Evolutionary conservation across 2,329 filamentous ascomycete genomes (phyloP), one percentile per base, ranked within the genome.

Genomic region (Claviceps quebecensis): DNA sequence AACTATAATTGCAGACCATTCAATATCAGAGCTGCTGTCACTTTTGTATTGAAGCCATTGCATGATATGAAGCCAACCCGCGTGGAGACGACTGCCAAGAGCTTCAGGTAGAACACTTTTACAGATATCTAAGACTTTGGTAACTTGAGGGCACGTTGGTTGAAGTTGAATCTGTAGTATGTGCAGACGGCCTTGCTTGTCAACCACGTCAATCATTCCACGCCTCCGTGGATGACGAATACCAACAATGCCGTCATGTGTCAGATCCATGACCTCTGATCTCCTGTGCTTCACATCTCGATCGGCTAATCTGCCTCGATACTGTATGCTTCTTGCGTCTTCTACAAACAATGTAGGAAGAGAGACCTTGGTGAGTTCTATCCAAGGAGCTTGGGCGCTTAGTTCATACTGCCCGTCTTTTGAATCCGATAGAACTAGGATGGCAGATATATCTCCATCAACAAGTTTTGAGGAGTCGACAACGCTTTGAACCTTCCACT

Each of bases 351-450:
- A 68, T 29, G 73, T 58, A 2, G 84, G 82, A 2, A 88, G 66
- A 0, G 75, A 70, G n/a, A 89, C 68, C 44, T 80, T 80, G n/a
- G 81, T 79, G 13, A 85, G 72, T 49, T 77, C 76, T 52, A 83
- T 82, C 86, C 86, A 90, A 0, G 84, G 85, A 5, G 84, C 84
- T 64, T 89, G 85, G 9, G 87, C 69, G 56, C 82, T 86, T 16
- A 91, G 66, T 59, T 85, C 80, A 46, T 79, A 76, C 34, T 76
- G 74, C 1, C 83, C 83, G 56, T 80, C 72, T 48, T 75, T 74
- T 23, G 80, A 78, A 57, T 83, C 78, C 3, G 81, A 84, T 14
- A 91, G 68, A 26, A 86, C 80, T 2, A 89, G 68, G 49, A 90
- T 83, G 56, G 82, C 80, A 36, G 82, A 80, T 50, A 84, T 72